Conservation (phyloP, 352 stramenopile species). For the Pythium phragmiticola region DNA sequence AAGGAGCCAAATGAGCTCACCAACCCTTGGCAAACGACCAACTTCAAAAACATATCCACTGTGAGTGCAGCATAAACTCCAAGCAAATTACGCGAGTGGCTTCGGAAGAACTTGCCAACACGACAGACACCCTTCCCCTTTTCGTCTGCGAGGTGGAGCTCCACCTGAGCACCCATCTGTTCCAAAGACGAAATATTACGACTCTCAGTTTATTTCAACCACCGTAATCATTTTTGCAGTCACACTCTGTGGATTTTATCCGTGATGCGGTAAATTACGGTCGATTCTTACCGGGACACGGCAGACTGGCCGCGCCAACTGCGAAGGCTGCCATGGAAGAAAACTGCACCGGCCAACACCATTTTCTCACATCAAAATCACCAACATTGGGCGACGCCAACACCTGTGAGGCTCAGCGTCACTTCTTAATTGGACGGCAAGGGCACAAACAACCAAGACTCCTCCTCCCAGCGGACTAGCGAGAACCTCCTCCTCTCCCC, state of each 20-base stretch:
- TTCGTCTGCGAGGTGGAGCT: too few relatives aligned
- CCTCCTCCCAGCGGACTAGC: background rate
- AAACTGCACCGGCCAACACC: background rate
- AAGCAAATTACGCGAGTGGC: too few relatives aligned
- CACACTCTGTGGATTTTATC: background rate
- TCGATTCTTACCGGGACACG: background rate
- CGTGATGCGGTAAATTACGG: slow-evolving; percentile 13
- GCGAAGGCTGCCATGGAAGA: slow-evolving; percentile 1
- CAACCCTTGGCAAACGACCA: too few relatives aligned
- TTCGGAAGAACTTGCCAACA: too few relatives aligned
- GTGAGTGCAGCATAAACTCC: too few relatives aligned
- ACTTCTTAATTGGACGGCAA: slow-evolving; percentile 6
- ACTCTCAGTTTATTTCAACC: slow-evolving; percentile 1
- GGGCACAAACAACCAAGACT: background rate
- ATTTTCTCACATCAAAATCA: background rate
- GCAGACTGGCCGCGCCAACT: slow-evolving; percentile 3
- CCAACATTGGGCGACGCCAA: background rate
- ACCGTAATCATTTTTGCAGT: slow-evolving; percentile 11
- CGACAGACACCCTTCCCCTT: too few relatives aligned
- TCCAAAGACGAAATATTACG: too few relatives aligned
- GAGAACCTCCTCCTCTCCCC: background rate
- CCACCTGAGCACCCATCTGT: too few relatives aligned
- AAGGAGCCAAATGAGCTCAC: too few relatives aligned
- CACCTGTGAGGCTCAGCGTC: background rate
- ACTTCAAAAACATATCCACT: too few relatives aligned